Conservation (phyloP, 192 early-diverging fungal genomes). For the Backusella tarrabulga region DNA sequence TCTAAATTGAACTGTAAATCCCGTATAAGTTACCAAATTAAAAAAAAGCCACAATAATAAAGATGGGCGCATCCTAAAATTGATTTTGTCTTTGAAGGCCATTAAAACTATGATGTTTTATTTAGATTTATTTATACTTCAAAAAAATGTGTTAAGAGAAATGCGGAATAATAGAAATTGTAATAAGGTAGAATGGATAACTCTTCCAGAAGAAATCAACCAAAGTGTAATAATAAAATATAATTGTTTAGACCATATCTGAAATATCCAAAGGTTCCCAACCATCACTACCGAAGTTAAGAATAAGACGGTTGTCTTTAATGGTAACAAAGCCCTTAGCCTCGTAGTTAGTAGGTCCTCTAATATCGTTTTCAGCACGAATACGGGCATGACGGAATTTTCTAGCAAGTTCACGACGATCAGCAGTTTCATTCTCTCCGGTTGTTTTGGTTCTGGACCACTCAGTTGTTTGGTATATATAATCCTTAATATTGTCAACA, state of each 20-base stretch:
- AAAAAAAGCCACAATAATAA: too few species aligned
- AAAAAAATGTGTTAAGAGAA: background rate
- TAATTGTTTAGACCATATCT: background rate
- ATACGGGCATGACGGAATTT: slow-evolving; percentile 24
- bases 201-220: slow-evolving; percentile 11
- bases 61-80: too few species aligned
- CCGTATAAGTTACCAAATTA: too few species aligned
- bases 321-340: slow-evolving; percentile 4
- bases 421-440: background rate
- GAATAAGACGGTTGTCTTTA: slow-evolving; percentile 5
- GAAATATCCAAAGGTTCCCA: slow-evolving; percentile 16
- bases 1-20: too few species aligned
- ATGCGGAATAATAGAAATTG: background rate
- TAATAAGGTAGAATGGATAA: background rate
- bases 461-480: background rate
- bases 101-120: background rate
- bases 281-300: slow-evolving; percentile 10
- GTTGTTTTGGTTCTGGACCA: slow-evolving; percentile 10
- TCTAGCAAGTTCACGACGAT: slow-evolving; percentile 10
- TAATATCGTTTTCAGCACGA: slow-evolving; percentile 11
- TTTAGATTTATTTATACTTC: background rate
- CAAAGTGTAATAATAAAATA: background rate
- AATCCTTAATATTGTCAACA: slow-evolving; percentile 3
- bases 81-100: too few species aligned
- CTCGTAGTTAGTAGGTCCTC: slow-evolving; percentile 21